Evolutionary conservation across 257 asterid genomes (phyloP).

Genomic region (Gentiana macrophylla): DNA sequence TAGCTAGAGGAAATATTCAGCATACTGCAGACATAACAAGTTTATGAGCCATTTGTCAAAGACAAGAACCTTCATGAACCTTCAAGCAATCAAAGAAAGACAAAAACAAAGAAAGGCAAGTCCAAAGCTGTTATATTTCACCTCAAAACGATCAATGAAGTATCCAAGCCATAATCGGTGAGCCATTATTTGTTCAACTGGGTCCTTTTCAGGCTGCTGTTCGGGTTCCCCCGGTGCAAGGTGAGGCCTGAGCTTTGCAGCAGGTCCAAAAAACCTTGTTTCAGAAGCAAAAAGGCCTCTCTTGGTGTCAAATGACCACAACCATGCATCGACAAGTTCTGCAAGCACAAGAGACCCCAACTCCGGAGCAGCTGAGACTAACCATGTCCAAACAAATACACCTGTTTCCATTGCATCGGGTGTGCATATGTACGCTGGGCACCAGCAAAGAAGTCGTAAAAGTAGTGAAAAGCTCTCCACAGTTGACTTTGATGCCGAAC

Average conservation of each 20-base stretch:
- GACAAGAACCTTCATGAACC: too few species aligned
- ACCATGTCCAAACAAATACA: slow-evolving; percentile 94
- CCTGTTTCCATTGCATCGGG: slow-evolving; percentile 97
- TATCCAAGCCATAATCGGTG: slow-evolving; percentile 98
- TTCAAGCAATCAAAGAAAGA: slow-evolving; percentile 9
- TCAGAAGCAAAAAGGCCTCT: slow-evolving; percentile 97
- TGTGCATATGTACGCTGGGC: slow-evolving; percentile 96
- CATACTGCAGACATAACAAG: too few species aligned
- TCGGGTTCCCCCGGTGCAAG: slow-evolving; percentile 96
- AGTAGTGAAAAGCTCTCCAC: slow-evolving; percentile 89
- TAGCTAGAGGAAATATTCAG: too few species aligned
- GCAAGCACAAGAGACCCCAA: slow-evolving; percentile 93
- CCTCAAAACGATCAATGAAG: slow-evolving; percentile 95
- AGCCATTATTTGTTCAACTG: slow-evolving; percentile 87
- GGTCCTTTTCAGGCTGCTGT: slow-evolving; percentile 64
- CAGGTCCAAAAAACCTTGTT: slow-evolving; percentile 67
- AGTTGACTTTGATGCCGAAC: slow-evolving; percentile 58
- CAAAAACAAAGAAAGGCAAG: slow-evolving; percentile 9
- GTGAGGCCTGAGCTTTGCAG: slow-evolving; percentile 97
- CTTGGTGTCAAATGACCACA: slow-evolving; percentile 96
- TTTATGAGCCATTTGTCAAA: too few species aligned
- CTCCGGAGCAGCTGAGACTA: slow-evolving; percentile 98
- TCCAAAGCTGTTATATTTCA: slow-evolving; percentile 24
- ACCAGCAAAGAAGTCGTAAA: slow-evolving; percentile 99
- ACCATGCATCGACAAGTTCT: slow-evolving; percentile 99